Evolutionary conservation across 2,329 filamentous ascomycete genomes (phyloP), one percentile per base, ranked within the genome.

Genomic region (Lecanicillium sp.): DNA sequence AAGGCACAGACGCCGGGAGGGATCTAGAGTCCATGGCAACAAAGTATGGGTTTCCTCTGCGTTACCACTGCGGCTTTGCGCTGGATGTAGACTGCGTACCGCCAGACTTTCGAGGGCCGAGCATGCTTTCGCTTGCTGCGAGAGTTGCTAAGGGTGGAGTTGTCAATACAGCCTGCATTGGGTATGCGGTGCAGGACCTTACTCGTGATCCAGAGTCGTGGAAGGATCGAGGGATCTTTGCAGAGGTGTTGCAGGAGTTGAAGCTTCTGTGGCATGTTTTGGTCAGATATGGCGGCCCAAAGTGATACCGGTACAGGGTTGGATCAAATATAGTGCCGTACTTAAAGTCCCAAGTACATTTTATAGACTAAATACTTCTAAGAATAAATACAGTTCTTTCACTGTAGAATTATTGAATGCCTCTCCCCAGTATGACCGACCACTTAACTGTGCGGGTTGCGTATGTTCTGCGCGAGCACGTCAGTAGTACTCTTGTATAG

Each of bases 31-130:
- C 34, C 8, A 39, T 51, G 10, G 30, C 40, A 17, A 25, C 39
- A n/a, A 39, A 29, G 25, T 47, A 44, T 20, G 37, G 37, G 2
- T 49, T 49, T 31, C 42, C 40, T 3, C 19, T 48, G 10, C n/a
- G 28, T 12, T 43, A 35, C 17, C 44, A 44, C 29, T 14, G 33
- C 10, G 43, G 49, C 8, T 48, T 44, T 13, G 30, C 29, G 13
- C 5, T 49, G 15, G 12, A 14, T 12, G 30, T 32, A 17, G 34
- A 33, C 3, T 7, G 18, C 8, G 17, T 49, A 13, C 46, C 48
- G 17, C 3, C 13, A 9, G 42, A 50, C 27, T 50, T 47, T 19
- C 34, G 46, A 10, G 48, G 46, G 3, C 45, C 48, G 14, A 45
- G 40, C 7, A 46, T 50, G 45, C 45, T 43, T 7, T 44, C 42